Evolutionary conservation across 441 rosid genomes (phyloP), one percentile per base, ranked within the genome.

Genomic region (Populus hybrid): DNA sequence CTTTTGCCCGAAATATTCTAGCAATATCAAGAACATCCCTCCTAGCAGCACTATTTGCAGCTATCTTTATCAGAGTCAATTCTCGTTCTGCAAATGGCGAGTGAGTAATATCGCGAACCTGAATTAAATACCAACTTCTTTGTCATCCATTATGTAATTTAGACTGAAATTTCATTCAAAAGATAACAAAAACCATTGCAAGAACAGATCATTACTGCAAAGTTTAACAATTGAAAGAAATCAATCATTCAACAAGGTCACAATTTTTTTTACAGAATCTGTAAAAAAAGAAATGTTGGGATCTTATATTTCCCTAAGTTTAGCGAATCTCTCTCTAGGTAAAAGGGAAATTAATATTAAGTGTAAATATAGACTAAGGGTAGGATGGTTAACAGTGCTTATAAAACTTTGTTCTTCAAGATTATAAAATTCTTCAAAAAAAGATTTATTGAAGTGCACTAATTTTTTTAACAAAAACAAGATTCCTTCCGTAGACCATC

Each of bases 1-100:
- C 89, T 80, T 84, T 89, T 71, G 91, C 94, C 50, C 94, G 84
- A 82, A 92, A 92, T 73, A 90, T 87, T 80, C 84, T 87, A 83
- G 93, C 97, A 57, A 90, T 89, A 77, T 92, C 96, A 8, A 89
- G 90, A 76, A 89, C 89, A 79, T 89, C 97, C 66, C 93, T 86
- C 67, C 97, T 85, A 66, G 93, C 90, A 84, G 90, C 36, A 69
- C 90, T 54, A 74, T 86, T 86, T 70, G 86, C 97, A 67, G 97
- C 97, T 75, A 90, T 85, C 84, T 92, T 92, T 72, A 92, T 92
- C 80, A 92, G 82, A 89, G 89, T 90, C 82, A 92, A 70, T 74
- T 92, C 97, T 65, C 95, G 80, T 75, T 89, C 92, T 14, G 92
- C 91, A 86, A 92, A 92, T 78, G 97, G 97, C 85, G 82, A 67